A percentile compares a stretch with the other conserved stretches of the same genome.
These are phyloP conservation scores for Boletellus sp. DNA, from an alignment of 768 basidiomycete genomes.

Conservation along the genomic window DNA sequence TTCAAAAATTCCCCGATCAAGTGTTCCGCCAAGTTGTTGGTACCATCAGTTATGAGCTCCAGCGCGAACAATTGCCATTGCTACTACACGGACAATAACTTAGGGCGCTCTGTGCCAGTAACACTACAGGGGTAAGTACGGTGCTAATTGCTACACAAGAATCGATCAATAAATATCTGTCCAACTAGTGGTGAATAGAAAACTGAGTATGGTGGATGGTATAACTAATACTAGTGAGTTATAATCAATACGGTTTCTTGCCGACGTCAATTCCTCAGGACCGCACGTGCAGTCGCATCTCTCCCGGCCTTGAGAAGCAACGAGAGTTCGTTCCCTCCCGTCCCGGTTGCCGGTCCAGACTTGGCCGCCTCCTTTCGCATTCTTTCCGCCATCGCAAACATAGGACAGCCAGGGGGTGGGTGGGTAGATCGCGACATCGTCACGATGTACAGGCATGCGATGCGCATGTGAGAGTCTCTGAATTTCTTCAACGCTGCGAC, in stretches of 20 bases:
- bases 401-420: slow-evolving; percentile 46
- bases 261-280: slow-evolving; percentile 36
- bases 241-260: background rate
- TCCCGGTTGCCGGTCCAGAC: slow-evolving; percentile 66
- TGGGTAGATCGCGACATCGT: slow-evolving; percentile 69
- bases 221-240: slow-evolving; percentile 13
- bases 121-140: slow-evolving; percentile 16
- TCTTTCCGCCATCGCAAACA: slow-evolving; percentile 51
- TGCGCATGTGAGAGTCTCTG: slow-evolving; percentile 84
- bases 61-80: background rate
- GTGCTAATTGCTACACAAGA: slow-evolving; percentile 28
- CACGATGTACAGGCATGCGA: slow-evolving; percentile 85
- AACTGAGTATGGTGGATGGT: background rate
- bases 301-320: slow-evolving; percentile 83
- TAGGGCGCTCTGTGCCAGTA: slow-evolving; percentile 5
- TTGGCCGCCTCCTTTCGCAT: slow-evolving; percentile 41
- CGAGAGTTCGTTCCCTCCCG: slow-evolving; percentile 85
- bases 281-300: slow-evolving; percentile 74
- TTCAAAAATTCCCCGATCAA: too few species aligned
- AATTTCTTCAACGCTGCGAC: slow-evolving; percentile 77
- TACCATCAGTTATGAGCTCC: background rate
- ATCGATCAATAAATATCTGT: slow-evolving; percentile 25
- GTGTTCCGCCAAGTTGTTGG: too few species aligned
- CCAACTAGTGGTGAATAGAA: background rate
- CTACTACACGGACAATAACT: slow-evolving; percentile 21